Percentiles rank a stretch among this genome's conserved stretches.
Evolutionary conservation across 306 rosid species (phyloP).

Genomic region (Alnus glutinosa): DNA sequence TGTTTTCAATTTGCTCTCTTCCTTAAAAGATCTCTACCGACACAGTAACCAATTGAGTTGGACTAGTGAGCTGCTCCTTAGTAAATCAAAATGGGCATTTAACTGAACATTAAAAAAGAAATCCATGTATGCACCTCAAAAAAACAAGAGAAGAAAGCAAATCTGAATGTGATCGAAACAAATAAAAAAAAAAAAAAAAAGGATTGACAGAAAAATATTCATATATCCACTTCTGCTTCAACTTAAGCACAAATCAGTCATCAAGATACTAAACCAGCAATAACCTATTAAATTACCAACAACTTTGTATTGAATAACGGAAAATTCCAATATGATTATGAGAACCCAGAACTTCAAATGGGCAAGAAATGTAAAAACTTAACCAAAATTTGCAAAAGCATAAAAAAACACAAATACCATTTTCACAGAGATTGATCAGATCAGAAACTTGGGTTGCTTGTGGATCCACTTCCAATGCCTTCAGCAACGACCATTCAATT

Average conservation of each 20-base stretch:
- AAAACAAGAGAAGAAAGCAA: not conserved
- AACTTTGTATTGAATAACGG: constrained; percentile 2
- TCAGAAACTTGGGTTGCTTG: constrained; percentile 50
- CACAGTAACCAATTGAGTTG: constrained; percentile 9
- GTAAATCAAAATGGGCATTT: constrained; percentile 27
- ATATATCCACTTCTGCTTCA: constrained; percentile 27
- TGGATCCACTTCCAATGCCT: constrained; percentile 59
- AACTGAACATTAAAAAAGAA: constrained; percentile 6
- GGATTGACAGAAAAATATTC: constrained; percentile 1
- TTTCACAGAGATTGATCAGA: constrained; percentile 48
- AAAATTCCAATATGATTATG: not conserved
- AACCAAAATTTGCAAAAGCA: not conserved
- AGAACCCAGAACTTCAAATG: constrained; percentile 32
- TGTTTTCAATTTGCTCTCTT: not conserved
- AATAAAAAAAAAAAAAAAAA: constrained; percentile 27
- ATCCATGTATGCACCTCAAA: not conserved
- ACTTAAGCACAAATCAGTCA: constrained; percentile 49
- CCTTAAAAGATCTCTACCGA: constrained; percentile 27
- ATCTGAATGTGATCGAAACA: constrained; percentile 28
- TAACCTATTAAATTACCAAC: constrained; percentile 19
- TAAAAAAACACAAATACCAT: constrained; percentile 57
- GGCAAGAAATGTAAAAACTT: constrained; percentile 17
- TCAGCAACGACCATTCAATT: constrained; percentile 37
- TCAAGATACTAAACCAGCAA: constrained; percentile 15
- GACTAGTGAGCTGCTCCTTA: constrained; percentile 23